Evolutionary conservation across 2,329 filamentous ascomycete species (phyloP).

Genomic region (Beauveria australis): DNA sequence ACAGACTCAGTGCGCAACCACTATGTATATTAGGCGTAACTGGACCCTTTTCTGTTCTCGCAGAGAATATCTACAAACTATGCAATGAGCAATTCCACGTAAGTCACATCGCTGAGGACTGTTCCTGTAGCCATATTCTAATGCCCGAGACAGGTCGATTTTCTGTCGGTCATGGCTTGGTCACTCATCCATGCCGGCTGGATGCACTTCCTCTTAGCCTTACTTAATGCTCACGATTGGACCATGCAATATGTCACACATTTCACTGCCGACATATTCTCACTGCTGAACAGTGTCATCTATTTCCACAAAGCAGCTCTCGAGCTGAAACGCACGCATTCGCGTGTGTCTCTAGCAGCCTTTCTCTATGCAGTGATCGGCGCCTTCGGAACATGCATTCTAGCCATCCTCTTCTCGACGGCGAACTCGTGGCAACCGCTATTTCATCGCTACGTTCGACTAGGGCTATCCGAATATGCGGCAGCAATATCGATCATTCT

Average conservation of each 20-base stretch:
- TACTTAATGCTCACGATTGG: slow-evolving; percentile 62
- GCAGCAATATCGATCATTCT: slow-evolving; percentile 59
- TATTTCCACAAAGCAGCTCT: slow-evolving; percentile 62
- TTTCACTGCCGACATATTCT: slow-evolving; percentile 60
- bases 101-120: slow-evolving; percentile 13
- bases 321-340: slow-evolving; percentile 52
- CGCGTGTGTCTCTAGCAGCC: slow-evolving; percentile 47
- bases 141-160: slow-evolving; percentile 37
- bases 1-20: slow-evolving; percentile 49
- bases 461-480: slow-evolving; percentile 55
- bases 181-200: slow-evolving; percentile 56
- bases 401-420: slow-evolving; percentile 53
- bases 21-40: slow-evolving; percentile 59
- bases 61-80: slow-evolving; percentile 55
- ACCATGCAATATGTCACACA: slow-evolving; percentile 63
- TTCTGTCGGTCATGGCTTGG: slow-evolving; percentile 62
- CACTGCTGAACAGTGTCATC: slow-evolving; percentile 57
- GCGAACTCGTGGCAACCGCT: slow-evolving; percentile 54
- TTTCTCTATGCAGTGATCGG: slow-evolving; percentile 60
- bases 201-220: slow-evolving; percentile 56
- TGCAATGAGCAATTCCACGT: slow-evolving; percentile 48
- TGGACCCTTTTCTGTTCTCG: slow-evolving; percentile 58
- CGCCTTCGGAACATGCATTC: slow-evolving; percentile 52
- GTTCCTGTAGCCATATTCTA: neutral
- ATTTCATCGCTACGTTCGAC: slow-evolving; percentile 52